Conservation (phyloP, 2,329 filamentous ascomycete genomes). For the Aspergillus pseudonomiae region DNA sequence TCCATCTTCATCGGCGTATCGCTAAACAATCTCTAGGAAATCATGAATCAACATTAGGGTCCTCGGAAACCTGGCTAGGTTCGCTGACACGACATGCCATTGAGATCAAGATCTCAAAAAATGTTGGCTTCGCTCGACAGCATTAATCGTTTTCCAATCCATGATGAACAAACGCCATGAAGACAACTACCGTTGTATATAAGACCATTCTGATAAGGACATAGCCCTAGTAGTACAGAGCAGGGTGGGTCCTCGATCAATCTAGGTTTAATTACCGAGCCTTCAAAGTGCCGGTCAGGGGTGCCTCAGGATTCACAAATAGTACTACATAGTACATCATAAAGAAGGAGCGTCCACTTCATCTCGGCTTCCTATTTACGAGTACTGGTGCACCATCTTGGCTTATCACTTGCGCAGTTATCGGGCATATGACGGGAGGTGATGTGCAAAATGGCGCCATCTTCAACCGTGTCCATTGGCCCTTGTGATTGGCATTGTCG, state of each 20-base stretch:
- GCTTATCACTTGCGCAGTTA: neutral
- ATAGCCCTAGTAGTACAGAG: neutral
- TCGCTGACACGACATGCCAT: neutral
- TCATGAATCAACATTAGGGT: constrained; percentile 19
- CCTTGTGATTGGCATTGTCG: constrained; percentile 23
- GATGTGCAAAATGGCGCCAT: constrained; percentile 38
- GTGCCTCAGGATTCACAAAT: neutral
- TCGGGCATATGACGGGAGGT: constrained; percentile 11
- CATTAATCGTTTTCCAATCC: neutral
- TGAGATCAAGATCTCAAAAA: neutral
- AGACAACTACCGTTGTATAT: constrained; percentile 5
- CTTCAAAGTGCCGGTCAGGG: neutral
- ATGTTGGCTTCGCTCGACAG: neutral
- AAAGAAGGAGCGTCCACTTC: constrained; percentile 2
- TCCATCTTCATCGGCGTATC: neutral
- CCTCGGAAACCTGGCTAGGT: neutral
- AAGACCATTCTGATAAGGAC: neutral
- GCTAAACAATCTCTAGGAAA: constrained; percentile 18
- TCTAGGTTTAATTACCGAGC: neutral
- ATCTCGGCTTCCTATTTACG: no score
- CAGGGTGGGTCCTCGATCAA: constrained; percentile 1
- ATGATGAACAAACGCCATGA: neutral
- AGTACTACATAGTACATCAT: neutral
- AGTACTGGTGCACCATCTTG: neutral
- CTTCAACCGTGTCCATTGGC: constrained; percentile 32